Evolutionary conservation across 2,329 filamentous ascomycete genomes (phyloP), one percentile per base, ranked within the genome.

Genomic region (Penicillium sp.): DNA sequence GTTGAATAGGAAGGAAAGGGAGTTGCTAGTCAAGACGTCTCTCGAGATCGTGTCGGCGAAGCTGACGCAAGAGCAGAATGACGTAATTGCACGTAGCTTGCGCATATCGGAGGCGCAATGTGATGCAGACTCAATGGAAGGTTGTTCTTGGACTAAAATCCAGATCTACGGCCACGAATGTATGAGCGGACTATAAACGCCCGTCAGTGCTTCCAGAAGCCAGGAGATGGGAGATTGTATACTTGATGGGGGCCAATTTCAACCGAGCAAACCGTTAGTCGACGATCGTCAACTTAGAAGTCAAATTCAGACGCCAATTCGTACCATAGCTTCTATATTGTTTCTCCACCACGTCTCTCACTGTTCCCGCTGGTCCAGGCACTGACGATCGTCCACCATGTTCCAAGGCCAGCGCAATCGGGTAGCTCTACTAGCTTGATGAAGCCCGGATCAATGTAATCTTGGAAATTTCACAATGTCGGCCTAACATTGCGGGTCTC

Each of bases 31-130:
- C 10, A n/a, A 9, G 18, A 26, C 21, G 24, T 18, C 26, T 5
- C 23, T 49, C 26, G 6, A 18, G 26, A 8, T 26, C 21, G 10
- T 29, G n/a, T 38, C 31, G 21, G 21, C 18, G 21, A 39, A 39
- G 36, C 28, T 50, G 43, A 54, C 50, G 58, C 58, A 57, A 62
- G 54, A 42, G 12, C 15, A 45, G 12, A 49, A 64, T 64, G 62
- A 64, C 60, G 60, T 64, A 51, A 54, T 51, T 23, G 12, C 9
- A 31, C 15, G 1, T 16, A 34, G 36, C 9, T 39, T 13, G 36
- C 8, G 36, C 36, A 39, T 10, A 21, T 39, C 12, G 34, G n/a
- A 39, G 16, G 12, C 18, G 9, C 36, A 21, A 39, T 21, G 36
- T 39, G 36, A 39, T 39, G 36, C 16, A 21, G 9, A 21, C 16